These are phyloP conservation scores for Zygosaccharomyces siamensis DNA, from an alignment of 805 yeast species.

Conservation along the genomic window DNA sequence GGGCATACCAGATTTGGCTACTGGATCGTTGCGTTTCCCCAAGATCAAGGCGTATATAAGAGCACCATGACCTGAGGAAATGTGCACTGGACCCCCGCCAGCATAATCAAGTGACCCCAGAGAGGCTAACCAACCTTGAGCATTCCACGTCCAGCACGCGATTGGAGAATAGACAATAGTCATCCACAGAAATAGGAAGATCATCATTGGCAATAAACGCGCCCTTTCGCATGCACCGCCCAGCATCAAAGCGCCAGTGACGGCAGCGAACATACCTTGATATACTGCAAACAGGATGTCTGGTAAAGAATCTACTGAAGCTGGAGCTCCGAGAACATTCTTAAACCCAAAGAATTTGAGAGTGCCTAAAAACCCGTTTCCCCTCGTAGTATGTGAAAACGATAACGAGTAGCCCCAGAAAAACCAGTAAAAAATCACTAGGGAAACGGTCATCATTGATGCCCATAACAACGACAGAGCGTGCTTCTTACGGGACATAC, in stretches of 20 bases:
- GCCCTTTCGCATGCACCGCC: slow-evolving; percentile 99
- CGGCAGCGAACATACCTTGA: slow-evolving; percentile 96
- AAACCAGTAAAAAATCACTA: slow-evolving; percentile 92
- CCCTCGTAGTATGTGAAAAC: slow-evolving; percentile 61
- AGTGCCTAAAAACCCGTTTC: slow-evolving; percentile 72
- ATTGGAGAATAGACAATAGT: slow-evolving; percentile 93
- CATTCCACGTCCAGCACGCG: slow-evolving; percentile 98
- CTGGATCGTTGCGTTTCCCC: slow-evolving; percentile 84
- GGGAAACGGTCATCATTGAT: slow-evolving; percentile 78
- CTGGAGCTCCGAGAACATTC: slow-evolving; percentile 77
- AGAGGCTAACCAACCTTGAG: slow-evolving; percentile 78
- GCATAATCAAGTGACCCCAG: slow-evolving; percentile 93
- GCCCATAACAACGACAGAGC: slow-evolving; percentile 95
- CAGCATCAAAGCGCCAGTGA: slow-evolving; percentile 87
- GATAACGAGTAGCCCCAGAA: slow-evolving; percentile 96
- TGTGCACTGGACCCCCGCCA: slow-evolving; percentile 98
- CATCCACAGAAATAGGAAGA: slow-evolving; percentile 88
- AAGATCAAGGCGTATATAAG: slow-evolving; percentile 85
- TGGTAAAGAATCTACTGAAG: slow-evolving; percentile 65
- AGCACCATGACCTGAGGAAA: slow-evolving; percentile 91
- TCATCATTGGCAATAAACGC: slow-evolving; percentile 92
- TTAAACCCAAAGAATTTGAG: slow-evolving; percentile 74
- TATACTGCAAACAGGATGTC: slow-evolving; percentile 84
- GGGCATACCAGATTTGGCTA: slow-evolving; percentile 64
- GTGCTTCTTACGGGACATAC: slow-evolving; percentile 90